Base-by-base conservation (phyloP, 495 filamentous ascomycete genomes). In the Penicillium coffeae region DNA sequence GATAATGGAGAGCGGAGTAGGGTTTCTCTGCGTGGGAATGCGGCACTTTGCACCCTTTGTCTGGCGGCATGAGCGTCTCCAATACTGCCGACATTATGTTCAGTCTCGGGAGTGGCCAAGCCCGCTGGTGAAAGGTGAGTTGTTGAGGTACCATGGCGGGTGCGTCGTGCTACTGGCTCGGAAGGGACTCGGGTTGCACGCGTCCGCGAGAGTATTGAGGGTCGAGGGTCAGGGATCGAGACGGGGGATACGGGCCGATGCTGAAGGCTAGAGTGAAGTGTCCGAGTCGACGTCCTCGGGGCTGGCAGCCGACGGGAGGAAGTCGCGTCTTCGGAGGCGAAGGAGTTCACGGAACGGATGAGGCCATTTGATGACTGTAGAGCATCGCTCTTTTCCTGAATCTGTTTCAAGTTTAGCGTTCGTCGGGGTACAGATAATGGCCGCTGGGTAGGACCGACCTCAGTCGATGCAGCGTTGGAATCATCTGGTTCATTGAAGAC, bases 401-500 rank as follows among this genome's bases (percentile, higher is more conserved):
- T 48, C 81, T 84, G 48, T 13, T 56, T n/a, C 3, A 25, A 33
- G 46, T 62, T 38, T 63, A 51, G 25, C 50, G 5, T 30, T 30
- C 25, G 25, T 4, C 35, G 4, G 6, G 35, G 16, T 10, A 42
- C 10, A 27, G 21, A 15, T 21, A n/a, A n/a, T n/a, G 38, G 16
- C 38, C 12, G 21, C 30, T 32, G n/a, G 12, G 10, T 3, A 9
- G 27, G 5, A 30, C 49, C 8, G 75, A 89, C 86, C 70, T 88
- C 73, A 44, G 72, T 62, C 9, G 84, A 44, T 48, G 76, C 74
- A 35, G 70, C 62, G 22, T 67, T 59, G 6, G 80, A 68, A 58
- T 88, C 76, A 50, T 85, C 76, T 15, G 84, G 82, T 49, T 91
- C 86, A 21, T 82, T 75, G 48, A 87, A 86, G 16, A 77, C 69